Base-by-base conservation (phyloP, 768 basidiomycete species). In the Boletellus sp. region DNA sequence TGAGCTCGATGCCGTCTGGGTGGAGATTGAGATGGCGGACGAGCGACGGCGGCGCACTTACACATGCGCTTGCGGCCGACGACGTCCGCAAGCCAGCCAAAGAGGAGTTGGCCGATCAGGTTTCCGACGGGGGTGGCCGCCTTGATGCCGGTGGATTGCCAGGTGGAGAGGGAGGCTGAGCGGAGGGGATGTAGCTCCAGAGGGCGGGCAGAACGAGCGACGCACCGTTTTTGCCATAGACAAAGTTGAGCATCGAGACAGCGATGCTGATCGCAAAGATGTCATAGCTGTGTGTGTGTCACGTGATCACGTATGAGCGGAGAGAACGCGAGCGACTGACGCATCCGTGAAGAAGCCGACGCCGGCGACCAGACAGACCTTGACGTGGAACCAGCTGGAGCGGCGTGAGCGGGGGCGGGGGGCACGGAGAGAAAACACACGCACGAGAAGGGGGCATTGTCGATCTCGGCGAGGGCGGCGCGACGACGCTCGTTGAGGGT, bases 281-380 rank as follows among this genome's bases (percentile, higher is more conserved):
- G 54, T 92, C 90, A 60, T 90, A 90, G 24, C 66, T 68, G 7
- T 16, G 6, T 33, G 23, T 39, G 15, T 10, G 47, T 62, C 33
- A 51, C 17, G 26, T 22, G 44, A 26, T 13, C 10, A 13, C 0
- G 3, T 6, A 11, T 15, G 11, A 5, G 9, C 28, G 34, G 26
- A 0, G 17, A 34, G 16, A 20, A 48, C 20, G n/a, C 39, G 8
- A 1, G 68, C 9, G 8, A 45, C 78, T 58, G 56, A 83, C 79
- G 85, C 83, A 71, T 90, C 91, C 42, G 92, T 92, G 75, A 93
- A 94, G 78, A 94, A 94, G 23, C 92, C 92, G 10, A 86, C 86
- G 58, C 92, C 90, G 3, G 89, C 73, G 11, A 79, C 79, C 49
- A 81, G 55, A 58, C 80, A 81, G 53, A 84, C 77, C 67, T 90